Evolutionary conservation across 164 flowering plant species (phyloP).

Genomic region (Magnolia sinica): DNA sequence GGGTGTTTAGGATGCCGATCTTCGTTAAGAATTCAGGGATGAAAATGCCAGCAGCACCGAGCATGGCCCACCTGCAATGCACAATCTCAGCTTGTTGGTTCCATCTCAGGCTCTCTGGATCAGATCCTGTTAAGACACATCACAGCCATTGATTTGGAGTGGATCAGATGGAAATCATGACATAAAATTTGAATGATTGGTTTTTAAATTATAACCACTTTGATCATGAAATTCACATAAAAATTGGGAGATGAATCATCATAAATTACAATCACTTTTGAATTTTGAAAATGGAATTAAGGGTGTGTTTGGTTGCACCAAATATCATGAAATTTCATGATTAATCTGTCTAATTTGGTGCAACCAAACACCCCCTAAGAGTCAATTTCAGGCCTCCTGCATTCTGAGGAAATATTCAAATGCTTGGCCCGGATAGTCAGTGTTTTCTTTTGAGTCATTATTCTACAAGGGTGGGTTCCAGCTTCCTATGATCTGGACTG

Average conservation of each 20-base stretch:
- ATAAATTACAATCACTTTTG: background rate
- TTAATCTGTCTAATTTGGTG: too few species aligned
- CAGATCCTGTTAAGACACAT: slow-evolving; percentile 56
- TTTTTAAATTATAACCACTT: background rate
- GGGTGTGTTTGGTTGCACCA: background rate
- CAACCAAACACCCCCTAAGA: too few species aligned
- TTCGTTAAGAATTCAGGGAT: slow-evolving; percentile 93
- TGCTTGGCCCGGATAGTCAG: too few species aligned
- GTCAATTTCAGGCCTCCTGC: too few species aligned
- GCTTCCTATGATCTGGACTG: too few species aligned
- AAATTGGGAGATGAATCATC: background rate
- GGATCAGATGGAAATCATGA: background rate
- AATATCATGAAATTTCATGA: too few species aligned
- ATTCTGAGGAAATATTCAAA: too few species aligned
- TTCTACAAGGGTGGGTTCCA: too few species aligned
- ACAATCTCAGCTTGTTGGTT: slow-evolving; percentile 83
- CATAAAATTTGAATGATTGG: background rate
- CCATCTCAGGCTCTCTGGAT: slow-evolving; percentile 85
- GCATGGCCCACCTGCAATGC: slow-evolving; percentile 99
- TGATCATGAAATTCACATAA: background rate
- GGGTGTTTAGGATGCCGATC: slow-evolving; percentile 90
- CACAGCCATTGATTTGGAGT: background rate
- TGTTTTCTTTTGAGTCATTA: too few species aligned
- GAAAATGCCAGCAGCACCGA: slow-evolving; percentile 98
- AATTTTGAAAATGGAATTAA: background rate